Conservation (phyloP, 2,329 filamentous ascomycete genomes). For the Capronia coronata region DNA sequence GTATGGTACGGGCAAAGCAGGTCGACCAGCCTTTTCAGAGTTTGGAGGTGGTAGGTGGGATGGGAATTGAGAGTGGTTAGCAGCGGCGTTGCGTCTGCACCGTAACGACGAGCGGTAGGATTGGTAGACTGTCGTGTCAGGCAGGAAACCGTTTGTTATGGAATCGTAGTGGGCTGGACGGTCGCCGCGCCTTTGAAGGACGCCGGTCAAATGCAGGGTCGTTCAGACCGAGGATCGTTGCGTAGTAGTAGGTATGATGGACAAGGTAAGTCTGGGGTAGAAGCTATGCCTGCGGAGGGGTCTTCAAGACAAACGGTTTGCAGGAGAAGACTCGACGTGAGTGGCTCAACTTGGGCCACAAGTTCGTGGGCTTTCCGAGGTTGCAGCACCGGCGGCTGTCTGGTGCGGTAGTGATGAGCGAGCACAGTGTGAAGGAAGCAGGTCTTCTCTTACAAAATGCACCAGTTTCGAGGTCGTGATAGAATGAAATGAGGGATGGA, state of each 20-base stretch:
- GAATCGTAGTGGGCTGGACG: constrained; percentile 14
- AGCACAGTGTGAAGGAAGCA: background rate
- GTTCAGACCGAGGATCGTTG: constrained; percentile 13
- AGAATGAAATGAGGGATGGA: background rate
- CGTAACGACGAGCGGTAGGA: constrained; percentile 9
- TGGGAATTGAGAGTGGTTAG: constrained; percentile 17
- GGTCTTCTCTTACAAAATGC: background rate
- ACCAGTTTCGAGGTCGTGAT: background rate
- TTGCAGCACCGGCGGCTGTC: background rate
- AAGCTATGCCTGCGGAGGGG: background rate
- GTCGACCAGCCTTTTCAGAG: constrained; percentile 3
- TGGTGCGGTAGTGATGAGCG: background rate
- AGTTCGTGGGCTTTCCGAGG: background rate
- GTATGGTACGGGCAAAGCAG: no score
- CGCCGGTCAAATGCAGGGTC: constrained; percentile 9
- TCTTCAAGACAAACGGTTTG: background rate
- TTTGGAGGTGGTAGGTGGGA: constrained; percentile 22
- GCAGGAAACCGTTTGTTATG: constrained; percentile 18
- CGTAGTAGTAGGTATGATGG: background rate
- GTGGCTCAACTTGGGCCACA: background rate
- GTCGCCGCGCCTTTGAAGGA: constrained; percentile 7
- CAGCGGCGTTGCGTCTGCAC: constrained; percentile 12
- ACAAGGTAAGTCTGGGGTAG: constrained; percentile 5
- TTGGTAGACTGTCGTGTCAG: constrained; percentile 17
- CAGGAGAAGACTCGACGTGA: background rate